Conservation (phyloP, 2,329 filamentous ascomycete species). For the Hymenoscyphus linearis region DNA sequence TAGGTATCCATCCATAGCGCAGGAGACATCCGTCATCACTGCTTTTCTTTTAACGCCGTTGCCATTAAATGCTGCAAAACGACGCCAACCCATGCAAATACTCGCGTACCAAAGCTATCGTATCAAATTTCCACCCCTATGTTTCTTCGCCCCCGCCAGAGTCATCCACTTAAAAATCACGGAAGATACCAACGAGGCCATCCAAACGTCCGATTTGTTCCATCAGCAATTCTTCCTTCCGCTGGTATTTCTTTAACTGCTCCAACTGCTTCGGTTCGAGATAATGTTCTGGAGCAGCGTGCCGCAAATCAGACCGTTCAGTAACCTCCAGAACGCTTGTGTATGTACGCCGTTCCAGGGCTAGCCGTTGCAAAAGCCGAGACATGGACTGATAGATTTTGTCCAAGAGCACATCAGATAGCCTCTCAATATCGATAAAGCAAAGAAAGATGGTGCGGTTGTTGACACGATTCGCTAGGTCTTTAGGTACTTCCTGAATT, state of each 20-base stretch:
- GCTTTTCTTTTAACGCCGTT: conserved; percentile 13
- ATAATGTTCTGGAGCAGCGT: conserved; percentile 69
- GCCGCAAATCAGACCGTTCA: conserved; percentile 79
- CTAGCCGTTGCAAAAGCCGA: conserved; percentile 73
- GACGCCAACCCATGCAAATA: conserved; percentile 21
- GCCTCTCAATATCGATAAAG: conserved; percentile 77
- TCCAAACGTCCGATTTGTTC: conserved; percentile 78
- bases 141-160: background rate
- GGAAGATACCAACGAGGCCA: conserved; percentile 74
- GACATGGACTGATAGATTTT: conserved; percentile 88
- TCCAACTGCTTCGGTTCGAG: conserved; percentile 70
- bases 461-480: conserved; percentile 62
- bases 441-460: conserved; percentile 87
- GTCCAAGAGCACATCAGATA: conserved; percentile 65
- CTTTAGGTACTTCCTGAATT: conserved; percentile 88
- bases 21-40: conserved; percentile 6
- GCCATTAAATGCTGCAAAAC: conserved; percentile 15
- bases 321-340: conserved; percentile 73
- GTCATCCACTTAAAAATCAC: conserved; percentile 58
- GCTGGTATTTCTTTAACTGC: conserved; percentile 52
- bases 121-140: conserved; percentile 5
- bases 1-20: background rate
- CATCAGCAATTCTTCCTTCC: conserved; percentile 67
- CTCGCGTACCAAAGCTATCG: conserved; percentile 12
- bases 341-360: conserved; percentile 67